Percentiles rank a stretch among this genome's conserved stretches.
phyloP scores from a whole-genome alignment of 768 basidiomycete species.

The Dioszegia crocea region DNA sequence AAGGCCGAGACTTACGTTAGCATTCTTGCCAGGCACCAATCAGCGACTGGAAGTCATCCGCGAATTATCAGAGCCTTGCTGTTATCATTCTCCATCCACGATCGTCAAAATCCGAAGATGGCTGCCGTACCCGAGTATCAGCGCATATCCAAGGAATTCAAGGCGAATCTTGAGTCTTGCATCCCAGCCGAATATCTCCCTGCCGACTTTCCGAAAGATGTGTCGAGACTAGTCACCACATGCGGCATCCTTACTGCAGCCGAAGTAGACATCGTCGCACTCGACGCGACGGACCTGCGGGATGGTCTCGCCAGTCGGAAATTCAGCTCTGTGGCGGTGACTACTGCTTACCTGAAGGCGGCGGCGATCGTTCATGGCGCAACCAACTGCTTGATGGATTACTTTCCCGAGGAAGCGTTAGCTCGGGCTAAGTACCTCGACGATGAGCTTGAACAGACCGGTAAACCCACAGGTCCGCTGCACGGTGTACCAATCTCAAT shows the following conservation, averaged over 20 bases:
- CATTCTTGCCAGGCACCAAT: no score
- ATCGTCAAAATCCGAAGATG: no score
- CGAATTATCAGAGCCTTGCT: no score
- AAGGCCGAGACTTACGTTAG: no score
- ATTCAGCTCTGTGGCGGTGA: constrained; percentile 24
- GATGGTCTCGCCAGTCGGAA: constrained; percentile 12
- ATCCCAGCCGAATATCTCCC: constrained; percentile 16
- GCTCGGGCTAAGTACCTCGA: constrained; percentile 27
- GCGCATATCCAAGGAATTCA: background rate
- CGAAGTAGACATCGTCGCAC: constrained; percentile 17
- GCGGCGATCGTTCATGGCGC: constrained; percentile 32
- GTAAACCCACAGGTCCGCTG: constrained; percentile 28
- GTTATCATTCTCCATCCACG: no score
- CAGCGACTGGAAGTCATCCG: no score
- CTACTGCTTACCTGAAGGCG: constrained; percentile 22
- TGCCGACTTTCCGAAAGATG: constrained; percentile 4
- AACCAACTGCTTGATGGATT: constrained; percentile 45
- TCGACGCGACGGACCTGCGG: constrained; percentile 19
- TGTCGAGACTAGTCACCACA: background rate
- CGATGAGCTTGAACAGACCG: constrained; percentile 15
- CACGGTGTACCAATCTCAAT: constrained; percentile 37
- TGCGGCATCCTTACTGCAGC: constrained; percentile 1
- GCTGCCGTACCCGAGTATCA: background rate
- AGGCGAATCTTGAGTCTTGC: background rate
- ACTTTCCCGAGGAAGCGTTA: constrained; percentile 22